Conservation (phyloP, 768 basidiomycete species). For the Imleria badia region DNA sequence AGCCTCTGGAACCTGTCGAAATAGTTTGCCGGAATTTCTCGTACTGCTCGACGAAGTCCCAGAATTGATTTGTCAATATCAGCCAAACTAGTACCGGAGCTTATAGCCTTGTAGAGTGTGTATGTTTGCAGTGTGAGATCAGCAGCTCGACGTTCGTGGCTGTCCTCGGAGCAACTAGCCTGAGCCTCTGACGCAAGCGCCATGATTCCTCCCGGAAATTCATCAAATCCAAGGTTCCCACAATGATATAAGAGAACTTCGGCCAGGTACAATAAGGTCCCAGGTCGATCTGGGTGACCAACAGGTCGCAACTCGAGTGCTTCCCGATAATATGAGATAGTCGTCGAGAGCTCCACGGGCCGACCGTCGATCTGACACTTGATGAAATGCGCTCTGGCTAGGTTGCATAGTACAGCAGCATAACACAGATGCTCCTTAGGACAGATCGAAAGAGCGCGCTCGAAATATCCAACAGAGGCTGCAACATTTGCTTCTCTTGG, state of each 20-base stretch:
- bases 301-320: slow-evolving; percentile 6
- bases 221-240: background rate
- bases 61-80: background rate
- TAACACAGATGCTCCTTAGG: background rate
- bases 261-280: background rate
- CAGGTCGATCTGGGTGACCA: no score
- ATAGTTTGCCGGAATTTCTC: background rate
- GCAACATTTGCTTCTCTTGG: background rate
- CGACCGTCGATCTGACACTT: background rate
- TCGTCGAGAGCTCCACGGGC: background rate
- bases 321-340: slow-evolving; percentile 3
- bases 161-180: background rate
- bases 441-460: slow-evolving; percentile 4
- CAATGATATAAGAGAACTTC: background rate
- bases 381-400: slow-evolving; percentile 1
- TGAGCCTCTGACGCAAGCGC: background rate
- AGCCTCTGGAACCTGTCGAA: background rate
- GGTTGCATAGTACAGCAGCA: slow-evolving; percentile 9
- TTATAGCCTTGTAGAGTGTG: background rate
- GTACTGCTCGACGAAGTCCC: background rate
- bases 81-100: background rate
- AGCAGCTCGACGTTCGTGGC: background rate
- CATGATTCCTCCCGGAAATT: background rate
- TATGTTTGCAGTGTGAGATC: background rate
- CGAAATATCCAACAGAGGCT: background rate